phyloP scores from a whole-genome alignment of 306 rosid species.

The Cotoneaster glaucophyllus region DNA sequence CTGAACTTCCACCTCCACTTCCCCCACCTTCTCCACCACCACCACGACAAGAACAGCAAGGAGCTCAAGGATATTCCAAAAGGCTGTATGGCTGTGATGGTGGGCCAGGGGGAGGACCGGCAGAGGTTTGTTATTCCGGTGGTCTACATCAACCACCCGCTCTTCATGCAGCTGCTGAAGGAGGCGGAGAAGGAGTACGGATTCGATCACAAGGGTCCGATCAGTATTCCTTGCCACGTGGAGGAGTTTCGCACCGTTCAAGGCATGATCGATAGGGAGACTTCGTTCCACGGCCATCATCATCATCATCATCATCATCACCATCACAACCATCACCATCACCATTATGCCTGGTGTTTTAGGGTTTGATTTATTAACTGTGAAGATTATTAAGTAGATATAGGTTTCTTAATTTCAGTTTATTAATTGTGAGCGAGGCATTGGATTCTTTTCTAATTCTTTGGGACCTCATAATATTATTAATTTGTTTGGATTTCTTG shows the following conservation, averaged over 20 bases:
- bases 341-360: constrained; percentile 48
- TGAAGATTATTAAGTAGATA: background rate
- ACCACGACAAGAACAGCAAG: constrained; percentile 17
- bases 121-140: constrained; percentile 80
- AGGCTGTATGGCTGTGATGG: constrained; percentile 66
- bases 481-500: background rate
- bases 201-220: constrained; percentile 78
- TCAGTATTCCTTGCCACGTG: constrained; percentile 80
- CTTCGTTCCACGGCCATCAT: constrained; percentile 14
- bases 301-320: constrained; percentile 34
- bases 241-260: constrained; percentile 71
- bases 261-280: constrained; percentile 51
- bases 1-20: constrained; percentile 50
- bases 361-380: constrained; percentile 38
- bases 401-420: background rate
- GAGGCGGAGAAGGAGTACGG: constrained; percentile 88
- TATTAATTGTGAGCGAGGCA: background rate
- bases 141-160: constrained; percentile 78
- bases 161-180: constrained; percentile 60
- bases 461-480: background rate
- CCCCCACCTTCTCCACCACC: constrained; percentile 29
- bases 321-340: constrained; percentile 22
- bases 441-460: background rate
- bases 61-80: constrained; percentile 61
- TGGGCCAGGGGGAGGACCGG: constrained; percentile 69